Evolutionary conservation across 306 rosid species (phyloP), one percentile per base, ranked within the genome.

Genomic region (Canavalia ensiformis): DNA sequence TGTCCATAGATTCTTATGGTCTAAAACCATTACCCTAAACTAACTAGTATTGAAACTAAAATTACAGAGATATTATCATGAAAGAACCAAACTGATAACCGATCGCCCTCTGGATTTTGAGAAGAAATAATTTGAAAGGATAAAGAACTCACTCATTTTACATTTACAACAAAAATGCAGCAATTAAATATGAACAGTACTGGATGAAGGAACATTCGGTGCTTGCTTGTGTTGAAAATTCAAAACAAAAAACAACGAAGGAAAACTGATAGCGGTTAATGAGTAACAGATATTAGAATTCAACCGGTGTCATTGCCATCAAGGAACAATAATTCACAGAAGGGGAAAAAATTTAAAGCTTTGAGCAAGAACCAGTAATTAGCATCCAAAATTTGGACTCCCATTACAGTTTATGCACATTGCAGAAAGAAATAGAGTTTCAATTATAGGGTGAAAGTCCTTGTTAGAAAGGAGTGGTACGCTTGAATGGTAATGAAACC

Each of bases 321-420:
- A 74, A 59, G 44, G 25, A 59, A 76, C 18, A 70, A 65, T 44
- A 47, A 51, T 70, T 68, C 74, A 81, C 11, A 78, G 35, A 33
- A 58, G 11, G 67, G 63, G 35, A 63, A 18, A 45, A 8, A 63
- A 5, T 6, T 69, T 7, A 0, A 72, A 75, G 75, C 7, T 72
- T 79, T 44, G 68, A 72, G 60, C 42, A 44, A 37, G 49, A 87
- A 56, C 52, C 66, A 67, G 50, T 25, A 37, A 57, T 62, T 49
- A 65, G 33, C 75, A 18, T 72, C 41, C 70, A 82, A 74, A 77
- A 35, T 42, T 81, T 34, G 62, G 74, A 76, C 72, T 35, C 50
- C 74, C 77, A 71, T 64, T 76, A 57, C 5, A 64, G 37, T 71
- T 68, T 42, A 42, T 6, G 34, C 78, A 51, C 64, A 83, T 76